Evolutionary conservation across 768 basidiomycete genomes (phyloP).

Genomic region (Tubosaeta sp.): DNA sequence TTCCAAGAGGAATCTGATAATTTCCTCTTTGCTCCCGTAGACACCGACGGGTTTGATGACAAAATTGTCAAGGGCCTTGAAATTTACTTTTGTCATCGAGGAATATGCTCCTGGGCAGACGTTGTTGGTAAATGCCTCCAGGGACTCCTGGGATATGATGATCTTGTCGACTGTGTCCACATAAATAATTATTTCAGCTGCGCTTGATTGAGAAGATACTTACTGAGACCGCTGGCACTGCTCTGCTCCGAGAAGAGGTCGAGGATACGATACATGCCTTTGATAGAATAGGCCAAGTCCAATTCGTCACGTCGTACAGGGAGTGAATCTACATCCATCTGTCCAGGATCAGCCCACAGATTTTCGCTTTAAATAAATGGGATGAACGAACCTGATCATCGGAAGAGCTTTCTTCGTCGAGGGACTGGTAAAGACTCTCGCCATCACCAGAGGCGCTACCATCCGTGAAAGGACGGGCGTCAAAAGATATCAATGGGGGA

Average conservation of each 20-base stretch:
- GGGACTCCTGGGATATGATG: conserved; percentile 51
- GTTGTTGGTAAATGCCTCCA: conserved; percentile 45
- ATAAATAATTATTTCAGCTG: background rate
- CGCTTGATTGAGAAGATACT: background rate
- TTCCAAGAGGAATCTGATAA: conserved; percentile 41
- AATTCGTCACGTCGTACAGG: conserved; percentile 6
- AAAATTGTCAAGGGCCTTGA: conserved; percentile 45
- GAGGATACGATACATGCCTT: conserved; percentile 49
- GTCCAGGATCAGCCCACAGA: background rate
- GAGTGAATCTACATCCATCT: conserved; percentile 18
- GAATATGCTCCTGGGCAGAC: conserved; percentile 48
- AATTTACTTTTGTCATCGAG: conserved; percentile 54
- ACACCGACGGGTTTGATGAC: conserved; percentile 49
- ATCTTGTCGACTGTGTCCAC: conserved; percentile 53
- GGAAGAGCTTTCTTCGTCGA: conserved; percentile 1
- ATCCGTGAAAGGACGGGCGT: background rate
- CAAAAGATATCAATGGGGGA: background rate
- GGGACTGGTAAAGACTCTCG: conserved; percentile 16
- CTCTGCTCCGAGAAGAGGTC: conserved; percentile 51
- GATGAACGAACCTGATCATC: conserved; percentile 10
- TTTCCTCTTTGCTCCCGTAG: conserved; percentile 52
- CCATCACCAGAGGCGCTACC: conserved; percentile 1
- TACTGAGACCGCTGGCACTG: conserved; percentile 47
- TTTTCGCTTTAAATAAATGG: background rate
- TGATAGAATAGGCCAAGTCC: conserved; percentile 31